Evolutionary conservation across 2,329 filamentous ascomycete genomes (phyloP).

Genomic region (Aureobasidium musti): DNA sequence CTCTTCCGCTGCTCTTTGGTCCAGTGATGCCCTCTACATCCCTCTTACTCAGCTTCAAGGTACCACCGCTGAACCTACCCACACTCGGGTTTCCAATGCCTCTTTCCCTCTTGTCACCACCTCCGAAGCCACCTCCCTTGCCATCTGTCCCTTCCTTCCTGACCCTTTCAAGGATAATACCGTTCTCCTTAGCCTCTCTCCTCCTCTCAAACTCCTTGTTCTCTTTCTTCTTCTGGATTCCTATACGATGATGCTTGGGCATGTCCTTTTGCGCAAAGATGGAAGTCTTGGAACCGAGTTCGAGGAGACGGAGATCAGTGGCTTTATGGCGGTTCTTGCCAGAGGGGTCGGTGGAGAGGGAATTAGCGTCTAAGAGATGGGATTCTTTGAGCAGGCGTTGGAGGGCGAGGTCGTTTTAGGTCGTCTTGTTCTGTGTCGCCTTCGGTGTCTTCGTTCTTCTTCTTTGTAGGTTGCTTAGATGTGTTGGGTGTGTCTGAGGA

Average conservation of each 20-base stretch:
- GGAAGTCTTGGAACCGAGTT: slow-evolving; percentile 74
- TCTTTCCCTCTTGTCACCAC: slow-evolving; percentile 52
- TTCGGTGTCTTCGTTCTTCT: slow-evolving; percentile 43
- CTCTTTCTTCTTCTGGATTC: slow-evolving; percentile 70
- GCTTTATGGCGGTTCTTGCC: slow-evolving; percentile 79
- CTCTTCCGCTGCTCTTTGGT: slow-evolving; percentile 17
- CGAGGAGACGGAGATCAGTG: slow-evolving; percentile 78
- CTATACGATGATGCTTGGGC: slow-evolving; percentile 83
- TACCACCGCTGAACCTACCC: slow-evolving; percentile 77
- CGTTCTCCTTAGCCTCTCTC: slow-evolving; percentile 82
- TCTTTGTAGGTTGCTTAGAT: slow-evolving; percentile 31
- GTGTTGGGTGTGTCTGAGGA: slow-evolving; percentile 40
- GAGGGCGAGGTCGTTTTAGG: slow-evolving; percentile 87
- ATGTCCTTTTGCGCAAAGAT: slow-evolving; percentile 79
- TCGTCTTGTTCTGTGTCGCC: slow-evolving; percentile 64
- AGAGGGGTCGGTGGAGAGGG: slow-evolving; percentile 54
- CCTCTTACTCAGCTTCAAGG: slow-evolving; percentile 72
- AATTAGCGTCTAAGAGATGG: slow-evolving; percentile 71
- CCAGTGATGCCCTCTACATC: slow-evolving; percentile 68
- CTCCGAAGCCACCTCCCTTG: slow-evolving; percentile 31
- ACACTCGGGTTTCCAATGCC: slow-evolving; percentile 75
- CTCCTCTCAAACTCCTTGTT: slow-evolving; percentile 70
- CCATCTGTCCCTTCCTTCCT: slow-evolving; percentile 43
- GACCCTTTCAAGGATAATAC: slow-evolving; percentile 75
- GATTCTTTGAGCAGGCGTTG: slow-evolving; percentile 90